Evolutionary conservation across 192 early-diverging fungal species (phyloP).

Genomic region (Dissophora globulifera): DNA sequence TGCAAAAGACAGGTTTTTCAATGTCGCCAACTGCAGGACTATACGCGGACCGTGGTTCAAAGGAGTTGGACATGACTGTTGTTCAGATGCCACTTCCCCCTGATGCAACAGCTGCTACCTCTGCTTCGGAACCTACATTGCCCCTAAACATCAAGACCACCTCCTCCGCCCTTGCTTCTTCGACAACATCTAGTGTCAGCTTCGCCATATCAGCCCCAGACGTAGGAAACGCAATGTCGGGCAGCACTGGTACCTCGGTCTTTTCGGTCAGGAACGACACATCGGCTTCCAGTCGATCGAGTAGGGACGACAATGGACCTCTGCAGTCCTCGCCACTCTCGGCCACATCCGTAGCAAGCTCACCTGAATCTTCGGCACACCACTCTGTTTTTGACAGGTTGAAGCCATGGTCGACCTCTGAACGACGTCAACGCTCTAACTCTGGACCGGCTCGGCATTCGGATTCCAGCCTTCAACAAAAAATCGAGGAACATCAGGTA

Average conservation of each 20-base stretch:
- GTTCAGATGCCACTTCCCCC: slow-evolving; percentile 12
- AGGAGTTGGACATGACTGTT: slow-evolving; percentile 25
- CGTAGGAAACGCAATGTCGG: background rate
- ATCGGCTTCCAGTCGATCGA: slow-evolving; percentile 30
- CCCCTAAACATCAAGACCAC: background rate
- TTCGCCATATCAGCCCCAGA: slow-evolving; percentile 1
- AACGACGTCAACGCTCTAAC: slow-evolving; percentile 27
- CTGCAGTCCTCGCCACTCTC: background rate
- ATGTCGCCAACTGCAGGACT: slow-evolving; percentile 41
- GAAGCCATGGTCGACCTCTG: slow-evolving; percentile 14
- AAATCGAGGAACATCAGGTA: background rate
- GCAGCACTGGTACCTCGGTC: no score
- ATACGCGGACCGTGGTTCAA: slow-evolving; percentile 22
- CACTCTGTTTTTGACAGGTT: slow-evolving; percentile 17
- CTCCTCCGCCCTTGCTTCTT: background rate
- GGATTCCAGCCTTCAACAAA: slow-evolving; percentile 3
- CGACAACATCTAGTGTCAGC: slow-evolving; percentile 12
- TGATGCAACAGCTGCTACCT: background rate
- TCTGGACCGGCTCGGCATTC: slow-evolving; percentile 38
- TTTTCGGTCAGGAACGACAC: no score
- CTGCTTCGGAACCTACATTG: background rate
- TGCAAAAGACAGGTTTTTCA: slow-evolving; percentile 35
- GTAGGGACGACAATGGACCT: background rate
- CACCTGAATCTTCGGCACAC: background rate
- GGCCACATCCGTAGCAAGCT: background rate